Evolutionary conservation across 2,329 filamentous ascomycete genomes (phyloP), one percentile per base, ranked within the genome.

Genomic region (Fusarium stilboides): DNA sequence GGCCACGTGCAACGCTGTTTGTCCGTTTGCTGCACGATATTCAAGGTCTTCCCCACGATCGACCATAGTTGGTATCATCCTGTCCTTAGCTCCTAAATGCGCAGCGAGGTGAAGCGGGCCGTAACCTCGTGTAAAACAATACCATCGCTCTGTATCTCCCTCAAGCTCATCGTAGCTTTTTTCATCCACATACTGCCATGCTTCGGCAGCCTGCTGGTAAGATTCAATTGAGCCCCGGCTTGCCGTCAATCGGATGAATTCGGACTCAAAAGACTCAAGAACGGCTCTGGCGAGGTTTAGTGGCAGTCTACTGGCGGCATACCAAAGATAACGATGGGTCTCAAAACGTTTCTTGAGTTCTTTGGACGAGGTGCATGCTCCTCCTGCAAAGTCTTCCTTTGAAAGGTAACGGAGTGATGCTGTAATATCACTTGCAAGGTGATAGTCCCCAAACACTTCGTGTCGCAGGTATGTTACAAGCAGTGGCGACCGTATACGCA

Each of bases 1-100:
- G 4, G 64, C 51, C 1, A 68, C 19, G 8, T 68, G 57, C 0
- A 68, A 34, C 0, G 64, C 12, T 6, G 64, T 67, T 9, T 53
- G 46, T 0, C 24, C 51, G 12, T 53, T 31, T 0, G 1, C 19
- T 8, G 28, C 37, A 2, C 14, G 10, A 17, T n/a, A 47, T 3
- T 59, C 57, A 2, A 64, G 24, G 0, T 46, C 14, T 0, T 40
- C 43, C 0, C 43, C 57, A 2, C 12, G 8, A 1, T 40, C 39
- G 7, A 46, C 10, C 24, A 68, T 15, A 0, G 5, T 8, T 2
- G 45, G 19, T 1, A 68, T 31, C 3, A 58, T 6, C 0, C 2
- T 5, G 1, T 31, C 57, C 9, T 44, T 19, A 1, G 22, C 44
- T 3, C 22, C 64, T 2, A 64, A 15, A 9, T 42, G 49, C 2